Conservation (phyloP, 306 rosid species). For the Nissolia schottii region DNA sequence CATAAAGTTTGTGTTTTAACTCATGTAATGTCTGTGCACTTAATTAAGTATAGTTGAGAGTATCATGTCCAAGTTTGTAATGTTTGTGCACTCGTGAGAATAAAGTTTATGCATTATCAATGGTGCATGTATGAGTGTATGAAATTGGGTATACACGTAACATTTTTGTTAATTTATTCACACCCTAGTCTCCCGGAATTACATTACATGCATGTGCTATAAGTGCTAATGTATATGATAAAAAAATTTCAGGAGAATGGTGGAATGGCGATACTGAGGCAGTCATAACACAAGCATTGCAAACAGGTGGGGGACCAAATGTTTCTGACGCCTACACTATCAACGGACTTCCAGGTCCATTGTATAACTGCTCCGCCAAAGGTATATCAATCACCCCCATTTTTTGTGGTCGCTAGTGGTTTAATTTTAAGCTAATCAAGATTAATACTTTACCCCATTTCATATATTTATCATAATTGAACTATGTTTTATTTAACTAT, state of each 20-base stretch:
- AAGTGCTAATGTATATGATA: not conserved
- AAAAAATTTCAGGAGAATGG: slow-evolving; percentile 59
- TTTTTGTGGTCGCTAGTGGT: not conserved
- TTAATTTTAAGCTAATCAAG: not conserved
- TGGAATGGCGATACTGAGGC: slow-evolving; percentile 59
- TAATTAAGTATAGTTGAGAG: too few species aligned
- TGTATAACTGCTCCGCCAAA: slow-evolving; percentile 58
- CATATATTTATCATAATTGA: too few species aligned
- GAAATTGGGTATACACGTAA: too few species aligned
- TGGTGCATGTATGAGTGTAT: too few species aligned
- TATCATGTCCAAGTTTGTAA: too few species aligned
- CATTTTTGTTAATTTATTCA: too few species aligned
- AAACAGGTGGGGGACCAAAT: slow-evolving; percentile 66
- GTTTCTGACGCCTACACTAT: slow-evolving; percentile 66
- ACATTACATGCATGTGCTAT: not conserved
- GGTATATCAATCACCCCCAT: slow-evolving; percentile 29
- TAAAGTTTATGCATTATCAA: too few species aligned
- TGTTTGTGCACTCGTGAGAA: too few species aligned
- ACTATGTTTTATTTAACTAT: too few species aligned
- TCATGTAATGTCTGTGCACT: too few species aligned
- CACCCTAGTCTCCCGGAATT: not conserved
- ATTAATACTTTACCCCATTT: not conserved
- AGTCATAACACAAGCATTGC: slow-evolving; percentile 46
- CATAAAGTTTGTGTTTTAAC: too few species aligned
- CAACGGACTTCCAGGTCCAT: slow-evolving; percentile 62